Base-by-base conservation (phyloP, 2,329 filamentous ascomycete species). In the Aspergillus ibericus region DNA sequence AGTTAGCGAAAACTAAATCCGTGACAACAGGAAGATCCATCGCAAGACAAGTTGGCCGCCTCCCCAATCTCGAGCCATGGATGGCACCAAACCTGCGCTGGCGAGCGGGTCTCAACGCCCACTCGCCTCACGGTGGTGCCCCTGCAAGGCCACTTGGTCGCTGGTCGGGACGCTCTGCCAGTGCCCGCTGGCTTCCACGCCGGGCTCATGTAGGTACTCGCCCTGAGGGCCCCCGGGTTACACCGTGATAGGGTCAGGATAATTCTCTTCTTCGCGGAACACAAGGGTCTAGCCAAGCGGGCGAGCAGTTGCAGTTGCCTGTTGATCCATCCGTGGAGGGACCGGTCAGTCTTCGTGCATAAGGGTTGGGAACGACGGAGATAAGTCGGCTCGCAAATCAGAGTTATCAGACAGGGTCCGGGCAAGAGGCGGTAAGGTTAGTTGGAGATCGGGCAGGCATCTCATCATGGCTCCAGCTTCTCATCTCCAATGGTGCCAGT, bases 81-180 rank as follows among this genome's bases (percentile, higher is more conserved):
- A 53, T 44, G 35, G 48, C 36, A 55, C 42, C 42, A 53, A 59
- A 59, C 50, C 52, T 63, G 63, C 58, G 64, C 60, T 67, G 65
- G 65, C 65, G 60, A 49, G 64, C 64, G 63, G 60, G 63, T 63
- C 66, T 61, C 48, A 9, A 57, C 48, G 52, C 58, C 64, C 64
- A 65, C 63, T 66, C 64, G 64, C 63, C 63, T 63, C 64, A 58
- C 56, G 54, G 46, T 38, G 22, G 57, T 59, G 55, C 56, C 55
- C 49, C 65, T 67, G 66, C 66, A 68, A 59, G 64, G 63, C 64
- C 66, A 68, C 63, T 65, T 66, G 65, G 62, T 63, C 64, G 44
- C 44, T 32, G 44, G 29, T 9, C 25, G n/a, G 44, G 22, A 25
- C 51, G 55, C 42, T 32, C 56, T 57, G 34, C 29, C 29, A 32